These are phyloP conservation scores for Globisporangium camurandrum DNA, from an alignment of 352 stramenopile species.

Conservation along the genomic window DNA sequence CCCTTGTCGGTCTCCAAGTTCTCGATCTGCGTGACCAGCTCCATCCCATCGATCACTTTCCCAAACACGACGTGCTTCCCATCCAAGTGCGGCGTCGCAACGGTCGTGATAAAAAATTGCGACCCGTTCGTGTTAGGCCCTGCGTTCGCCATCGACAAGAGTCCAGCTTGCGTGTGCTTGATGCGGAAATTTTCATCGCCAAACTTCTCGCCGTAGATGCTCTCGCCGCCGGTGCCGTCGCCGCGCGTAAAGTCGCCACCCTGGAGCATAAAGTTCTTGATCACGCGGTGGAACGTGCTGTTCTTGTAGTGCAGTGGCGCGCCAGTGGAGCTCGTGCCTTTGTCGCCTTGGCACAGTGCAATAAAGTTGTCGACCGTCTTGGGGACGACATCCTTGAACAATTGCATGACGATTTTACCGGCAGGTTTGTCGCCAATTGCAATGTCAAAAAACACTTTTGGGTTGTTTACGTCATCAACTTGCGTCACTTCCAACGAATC, in stretches of 20 bases:
- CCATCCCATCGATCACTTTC: constrained; percentile 85
- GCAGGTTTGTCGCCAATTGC: constrained; percentile 85
- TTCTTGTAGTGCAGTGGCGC: constrained; percentile 97
- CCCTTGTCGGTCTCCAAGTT: constrained; percentile 74
- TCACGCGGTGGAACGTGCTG: constrained; percentile 95
- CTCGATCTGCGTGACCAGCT: constrained; percentile 92
- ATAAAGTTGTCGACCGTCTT: constrained; percentile 99
- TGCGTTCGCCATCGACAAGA: constrained; percentile 96
- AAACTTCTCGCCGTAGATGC: constrained; percentile 92
- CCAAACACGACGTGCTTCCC: constrained; percentile 98
- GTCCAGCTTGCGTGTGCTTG: constrained; percentile 93
- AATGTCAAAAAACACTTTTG: constrained; percentile 98
- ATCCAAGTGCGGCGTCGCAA: constrained; percentile 94
- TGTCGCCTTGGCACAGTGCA: constrained; percentile 96
- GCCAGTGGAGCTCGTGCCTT: constrained; percentile 80
- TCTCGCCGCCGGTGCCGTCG: constrained; percentile 94
- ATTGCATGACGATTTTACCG: constrained; percentile 93
- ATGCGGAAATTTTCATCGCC: constrained; percentile 98
- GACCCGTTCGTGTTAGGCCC: constrained; percentile 95
- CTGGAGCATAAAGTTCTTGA: constrained; percentile 94
- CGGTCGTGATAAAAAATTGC: constrained; percentile 96
- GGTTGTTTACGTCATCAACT: constrained; percentile 90
- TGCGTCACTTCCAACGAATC: too few species aligned
- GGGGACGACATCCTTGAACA: constrained; percentile 94
- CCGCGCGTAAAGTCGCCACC: constrained; percentile 95